Evolutionary conservation across 169 alveolate genomes (phyloP).

Genomic region (Cryptosporidium canis): DNA sequence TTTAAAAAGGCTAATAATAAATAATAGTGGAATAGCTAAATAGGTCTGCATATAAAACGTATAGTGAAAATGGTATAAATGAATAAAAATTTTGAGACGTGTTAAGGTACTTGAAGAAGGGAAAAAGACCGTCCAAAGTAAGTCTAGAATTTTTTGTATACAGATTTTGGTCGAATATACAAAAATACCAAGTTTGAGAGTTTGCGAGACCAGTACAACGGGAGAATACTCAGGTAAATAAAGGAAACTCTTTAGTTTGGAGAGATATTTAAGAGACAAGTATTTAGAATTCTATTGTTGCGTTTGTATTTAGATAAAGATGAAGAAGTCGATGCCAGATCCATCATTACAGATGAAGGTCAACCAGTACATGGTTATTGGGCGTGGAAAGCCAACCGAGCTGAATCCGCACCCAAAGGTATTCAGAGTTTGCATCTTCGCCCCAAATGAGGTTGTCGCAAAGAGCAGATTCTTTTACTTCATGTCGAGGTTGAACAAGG

Average conservation of each 20-base stretch:
- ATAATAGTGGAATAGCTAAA: background rate
- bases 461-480: slow-evolving; percentile 97
- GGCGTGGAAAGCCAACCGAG: slow-evolving; percentile 95
- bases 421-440: slow-evolving; percentile 97
- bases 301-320: background rate
- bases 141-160: slow-evolving; percentile 2
- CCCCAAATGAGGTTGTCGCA: slow-evolving; percentile 95
- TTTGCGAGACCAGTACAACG: background rate
- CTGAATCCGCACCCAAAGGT: slow-evolving; percentile 91
- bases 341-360: slow-evolving; percentile 84
- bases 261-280: background rate
- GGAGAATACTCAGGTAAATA: slow-evolving; percentile 11
- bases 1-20: background rate
- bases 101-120: background rate
- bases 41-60: background rate
- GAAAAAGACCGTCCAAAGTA: background rate
- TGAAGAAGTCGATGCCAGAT: slow-evolving; percentile 75
- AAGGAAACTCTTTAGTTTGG: slow-evolving; percentile 8
- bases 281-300: background rate
- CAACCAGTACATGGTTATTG: slow-evolving; percentile 94
- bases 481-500: slow-evolving; percentile 94
- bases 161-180: background rate
- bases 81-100: slow-evolving; percentile 1
- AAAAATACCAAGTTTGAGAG: background rate
- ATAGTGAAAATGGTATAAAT: background rate